A percentile compares a stretch with the other conserved stretches of the same genome.
These are phyloP conservation scores for Salvia miltiorrhiza DNA, from an alignment of 257 asterid species.

Conservation along the genomic window DNA sequence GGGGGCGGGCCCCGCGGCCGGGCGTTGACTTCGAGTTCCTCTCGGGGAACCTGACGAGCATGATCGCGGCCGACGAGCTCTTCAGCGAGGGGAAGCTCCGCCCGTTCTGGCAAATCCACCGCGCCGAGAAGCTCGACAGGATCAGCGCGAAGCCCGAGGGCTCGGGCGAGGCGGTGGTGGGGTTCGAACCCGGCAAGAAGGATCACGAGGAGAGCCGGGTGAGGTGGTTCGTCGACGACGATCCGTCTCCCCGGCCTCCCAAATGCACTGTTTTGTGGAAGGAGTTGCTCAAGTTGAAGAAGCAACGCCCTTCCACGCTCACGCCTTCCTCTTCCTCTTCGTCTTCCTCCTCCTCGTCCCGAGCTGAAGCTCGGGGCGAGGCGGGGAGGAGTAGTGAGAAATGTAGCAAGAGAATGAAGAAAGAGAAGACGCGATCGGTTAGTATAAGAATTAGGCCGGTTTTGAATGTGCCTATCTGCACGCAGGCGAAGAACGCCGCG, in stretches of 20 bases:
- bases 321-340: constrained; percentile 49
- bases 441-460: constrained; percentile 67
- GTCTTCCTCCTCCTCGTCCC: constrained; percentile 40
- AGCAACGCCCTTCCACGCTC: constrained; percentile 47
- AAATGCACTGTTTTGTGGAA: constrained; percentile 88
- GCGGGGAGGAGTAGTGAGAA: constrained; percentile 35
- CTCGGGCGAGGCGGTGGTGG: constrained; percentile 1
- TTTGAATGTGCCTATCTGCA: constrained; percentile 63
- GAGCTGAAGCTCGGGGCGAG: constrained; percentile 10
- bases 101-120: constrained; percentile 61
- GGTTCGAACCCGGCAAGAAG: background rate
- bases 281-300: constrained; percentile 66
- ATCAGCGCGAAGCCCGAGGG: constrained; percentile 38
- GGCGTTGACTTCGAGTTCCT: constrained; percentile 72
- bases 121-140: constrained; percentile 48
- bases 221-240: constrained; percentile 79
- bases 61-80: constrained; percentile 76
- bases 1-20: constrained; percentile 14
- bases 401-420: constrained; percentile 46
- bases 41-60: constrained; percentile 33
- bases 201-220: constrained; percentile 45
- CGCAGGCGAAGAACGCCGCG: constrained; percentile 47
- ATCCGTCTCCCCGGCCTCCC: constrained; percentile 94
- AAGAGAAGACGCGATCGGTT: constrained; percentile 36
- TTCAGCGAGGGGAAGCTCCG: constrained; percentile 70